Conservation (phyloP, 2,329 filamentous ascomycete species). For the Acrodontium crateriforme region DNA sequence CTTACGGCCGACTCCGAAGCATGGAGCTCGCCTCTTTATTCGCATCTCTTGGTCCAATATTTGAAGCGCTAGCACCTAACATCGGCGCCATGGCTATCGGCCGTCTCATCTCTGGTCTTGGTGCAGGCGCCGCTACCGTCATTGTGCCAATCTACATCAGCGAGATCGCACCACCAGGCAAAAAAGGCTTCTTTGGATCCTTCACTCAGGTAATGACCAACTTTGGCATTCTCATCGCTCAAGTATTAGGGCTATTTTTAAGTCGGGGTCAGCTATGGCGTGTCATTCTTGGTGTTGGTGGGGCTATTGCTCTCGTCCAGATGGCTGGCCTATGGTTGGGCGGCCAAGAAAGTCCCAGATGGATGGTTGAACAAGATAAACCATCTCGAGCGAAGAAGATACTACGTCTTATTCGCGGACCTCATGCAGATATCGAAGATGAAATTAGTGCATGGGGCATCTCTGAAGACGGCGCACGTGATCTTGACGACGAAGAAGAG, state of each 20-base stretch:
- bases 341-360: slow-evolving; percentile 75
- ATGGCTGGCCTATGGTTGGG: slow-evolving; percentile 53
- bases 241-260: slow-evolving; percentile 75
- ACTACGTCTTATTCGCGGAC: slow-evolving; percentile 64
- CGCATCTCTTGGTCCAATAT: slow-evolving; percentile 59
- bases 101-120: slow-evolving; percentile 66
- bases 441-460: slow-evolving; percentile 47
- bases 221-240: slow-evolving; percentile 65
- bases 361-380: slow-evolving; percentile 58
- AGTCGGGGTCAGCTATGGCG: slow-evolving; percentile 72
- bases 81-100: slow-evolving; percentile 59
- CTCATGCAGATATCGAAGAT: slow-evolving; percentile 51
- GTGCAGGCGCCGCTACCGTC: slow-evolving; percentile 78
- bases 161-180: slow-evolving; percentile 63
- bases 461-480: slow-evolving; percentile 14
- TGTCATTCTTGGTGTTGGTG: slow-evolving; percentile 63
- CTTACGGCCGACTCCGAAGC: slow-evolving; percentile 57
- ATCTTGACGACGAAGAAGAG: slow-evolving; percentile 49
- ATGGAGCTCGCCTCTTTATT: slow-evolving; percentile 68
- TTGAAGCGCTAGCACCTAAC: slow-evolving; percentile 58
- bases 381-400: slow-evolving; percentile 48
- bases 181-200: slow-evolving; percentile 52
- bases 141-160: slow-evolving; percentile 91
- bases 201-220: slow-evolving; percentile 94
- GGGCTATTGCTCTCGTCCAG: slow-evolving; percentile 54